Conservation (phyloP, 345 rosid genomes). For the Fremontodendron californicum region DNA sequence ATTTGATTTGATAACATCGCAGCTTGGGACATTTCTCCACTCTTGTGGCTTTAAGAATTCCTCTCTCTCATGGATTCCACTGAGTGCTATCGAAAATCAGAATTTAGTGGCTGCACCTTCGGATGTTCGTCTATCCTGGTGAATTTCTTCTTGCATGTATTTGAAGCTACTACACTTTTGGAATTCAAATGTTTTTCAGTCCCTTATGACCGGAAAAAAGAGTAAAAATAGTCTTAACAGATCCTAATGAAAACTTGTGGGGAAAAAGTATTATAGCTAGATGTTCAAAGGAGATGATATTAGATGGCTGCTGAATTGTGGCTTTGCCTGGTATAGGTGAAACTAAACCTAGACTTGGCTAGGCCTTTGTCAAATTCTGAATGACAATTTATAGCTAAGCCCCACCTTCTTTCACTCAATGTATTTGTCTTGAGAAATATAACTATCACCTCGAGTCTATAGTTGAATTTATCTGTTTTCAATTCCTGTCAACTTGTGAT, state of each 20-base stretch:
- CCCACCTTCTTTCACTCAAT: not conserved
- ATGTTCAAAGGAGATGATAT: not conserved
- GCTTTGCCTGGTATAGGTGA: not conserved
- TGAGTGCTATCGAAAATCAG: conserved; percentile 87
- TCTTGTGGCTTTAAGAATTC: conserved; percentile 71
- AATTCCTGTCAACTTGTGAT: not conserved
- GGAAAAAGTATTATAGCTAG: not conserved
- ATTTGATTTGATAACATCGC: conserved; percentile 58
- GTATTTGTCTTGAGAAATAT: not conserved
- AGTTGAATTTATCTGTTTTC: not conserved
- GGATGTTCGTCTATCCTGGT: conserved; percentile 74
- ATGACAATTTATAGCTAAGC: not conserved
- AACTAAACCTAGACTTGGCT: not conserved
- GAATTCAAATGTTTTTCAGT: not conserved
- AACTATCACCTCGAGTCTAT: not conserved
- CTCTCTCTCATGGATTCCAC: conserved; percentile 68
- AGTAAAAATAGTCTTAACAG: not conserved
- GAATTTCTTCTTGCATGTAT: conserved; percentile 20
- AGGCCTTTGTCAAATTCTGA: not conserved
- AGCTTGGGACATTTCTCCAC: conserved; percentile 66
- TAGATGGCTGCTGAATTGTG: not conserved
- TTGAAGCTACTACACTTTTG: not conserved
- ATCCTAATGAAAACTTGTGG: not conserved
- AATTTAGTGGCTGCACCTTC: conserved; percentile 74
- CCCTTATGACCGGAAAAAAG: not conserved